These are phyloP conservation scores for Aphanocladium album DNA, from an alignment of 2,329 filamentous ascomycete genomes.

Conservation along the genomic window DNA sequence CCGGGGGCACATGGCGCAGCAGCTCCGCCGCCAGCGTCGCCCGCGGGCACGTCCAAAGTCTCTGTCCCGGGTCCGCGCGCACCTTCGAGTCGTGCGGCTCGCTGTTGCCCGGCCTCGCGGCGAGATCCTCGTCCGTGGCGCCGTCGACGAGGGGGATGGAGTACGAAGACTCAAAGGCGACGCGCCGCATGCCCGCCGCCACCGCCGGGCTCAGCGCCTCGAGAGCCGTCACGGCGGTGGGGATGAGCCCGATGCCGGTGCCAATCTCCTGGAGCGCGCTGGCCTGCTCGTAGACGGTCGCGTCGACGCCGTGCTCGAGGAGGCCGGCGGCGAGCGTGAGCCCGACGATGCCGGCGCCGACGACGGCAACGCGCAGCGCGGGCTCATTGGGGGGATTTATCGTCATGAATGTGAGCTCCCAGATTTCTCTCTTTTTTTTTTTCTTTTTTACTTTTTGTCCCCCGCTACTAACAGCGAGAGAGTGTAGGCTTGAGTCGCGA, in stretches of 20 bases:
- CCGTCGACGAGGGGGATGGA: neutral
- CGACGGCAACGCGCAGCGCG: slow-evolving; percentile 35
- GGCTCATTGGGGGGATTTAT: neutral
- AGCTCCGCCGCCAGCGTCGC: slow-evolving; percentile 26
- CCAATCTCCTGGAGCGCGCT: slow-evolving; percentile 40
- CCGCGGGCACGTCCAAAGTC: no score
- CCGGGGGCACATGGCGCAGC: slow-evolving; percentile 31
- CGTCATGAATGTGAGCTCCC: neutral
- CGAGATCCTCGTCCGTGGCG: neutral
- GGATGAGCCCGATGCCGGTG: slow-evolving; percentile 47
- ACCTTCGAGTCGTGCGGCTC: slow-evolving; percentile 27
- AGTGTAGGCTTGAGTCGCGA: neutral
- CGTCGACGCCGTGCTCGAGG: slow-evolving; percentile 35
- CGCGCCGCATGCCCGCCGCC: slow-evolving; percentile 33
- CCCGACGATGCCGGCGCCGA: slow-evolving; percentile 49
- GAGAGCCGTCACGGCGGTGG: slow-evolving; percentile 47
- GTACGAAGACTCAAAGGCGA: slow-evolving; percentile 25
- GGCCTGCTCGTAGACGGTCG: slow-evolving; percentile 43
- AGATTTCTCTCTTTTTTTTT: no score
- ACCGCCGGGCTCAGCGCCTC: slow-evolving; percentile 24
- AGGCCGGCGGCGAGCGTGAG: slow-evolving; percentile 44
- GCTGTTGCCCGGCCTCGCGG: neutral
- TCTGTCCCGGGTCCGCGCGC: slow-evolving; percentile 15
- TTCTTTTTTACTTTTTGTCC: no score
- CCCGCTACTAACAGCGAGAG: neutral